Evolutionary conservation across 805 yeast species (phyloP), one percentile per base, ranked within the genome.

Genomic region (Saturnispora hagleri): DNA sequence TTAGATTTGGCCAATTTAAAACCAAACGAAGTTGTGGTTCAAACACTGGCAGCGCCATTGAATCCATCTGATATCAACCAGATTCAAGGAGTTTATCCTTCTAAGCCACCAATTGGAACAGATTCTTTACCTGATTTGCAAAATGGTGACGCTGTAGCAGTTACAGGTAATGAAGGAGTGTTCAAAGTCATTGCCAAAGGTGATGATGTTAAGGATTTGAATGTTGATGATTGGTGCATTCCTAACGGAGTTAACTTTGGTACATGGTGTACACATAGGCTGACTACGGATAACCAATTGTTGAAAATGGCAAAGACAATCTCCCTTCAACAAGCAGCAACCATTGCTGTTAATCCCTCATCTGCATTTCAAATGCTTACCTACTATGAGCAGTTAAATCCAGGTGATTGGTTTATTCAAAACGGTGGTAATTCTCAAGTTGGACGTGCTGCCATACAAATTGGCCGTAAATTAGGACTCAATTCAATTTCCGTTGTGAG

Each of bases 401-500:
- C 80, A 2, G 88, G 88, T 18, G 90, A 90, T 66, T 93, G 96
- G 96, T 79, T 93, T 56, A 82, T 93, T 55, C 98, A 93, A 70
- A 93, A 91, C 62, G 99, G 97, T 33, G 98, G 96, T 35, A 93
- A 89, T 58, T 88, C 96, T 7, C 95, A 93, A 28, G 99, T 93
- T 10, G 96, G 97, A 5, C 81, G 89, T 59, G 82, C 86, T 59
- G 98, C 96, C 7, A 76, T 89, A 47, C 99, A 93, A 68, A 79
- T 93, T 50, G 96, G 87, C 31, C 79, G 80, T 57, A 72, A 81
- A 28, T 74, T 84, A 65, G 96, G 96, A 1, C 68, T 83, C 63
- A 88, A 89, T 60, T 88, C 96, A 10, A 77, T 93, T 58, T 83
- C 87, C 55, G 93, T 93, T 44, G 85, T 93, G 48, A 81, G 99